Evolutionary conservation across 495 filamentous ascomycete genomes (phyloP).

Genomic region (Choiromyces venosus): DNA sequence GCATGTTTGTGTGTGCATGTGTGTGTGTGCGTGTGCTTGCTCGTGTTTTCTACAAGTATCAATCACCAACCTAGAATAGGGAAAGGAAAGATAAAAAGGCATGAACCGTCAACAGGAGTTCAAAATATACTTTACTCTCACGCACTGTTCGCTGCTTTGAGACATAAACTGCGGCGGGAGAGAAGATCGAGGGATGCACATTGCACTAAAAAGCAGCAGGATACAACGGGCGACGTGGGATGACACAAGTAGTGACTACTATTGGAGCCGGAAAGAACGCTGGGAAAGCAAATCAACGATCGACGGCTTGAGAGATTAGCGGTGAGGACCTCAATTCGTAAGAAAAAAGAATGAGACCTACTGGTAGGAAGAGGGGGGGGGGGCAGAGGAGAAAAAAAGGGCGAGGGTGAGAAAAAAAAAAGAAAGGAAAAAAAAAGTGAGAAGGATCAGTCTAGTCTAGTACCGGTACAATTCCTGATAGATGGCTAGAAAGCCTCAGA

Average conservation of each 20-base stretch:
- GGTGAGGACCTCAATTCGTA: slow-evolving; percentile 13
- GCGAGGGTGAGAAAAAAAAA: slow-evolving; percentile 4
- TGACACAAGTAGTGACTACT: slow-evolving; percentile 30
- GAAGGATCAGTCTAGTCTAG: slow-evolving; percentile 28
- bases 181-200: slow-evolving; percentile 2
- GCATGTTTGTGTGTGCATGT: not conserved
- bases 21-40: not conserved
- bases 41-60: not conserved
- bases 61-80: not conserved
- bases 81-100: not conserved
- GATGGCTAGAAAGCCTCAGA: slow-evolving; percentile 26
- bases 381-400: slow-evolving; percentile 23
- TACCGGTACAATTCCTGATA: slow-evolving; percentile 36
- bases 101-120: not conserved
- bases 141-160: slow-evolving; percentile 1
- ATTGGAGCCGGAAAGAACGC: slow-evolving; percentile 32
- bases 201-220: slow-evolving; percentile 16
- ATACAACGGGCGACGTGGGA: slow-evolving; percentile 37
- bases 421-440: slow-evolving; percentile 12
- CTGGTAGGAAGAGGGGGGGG: too few relatives aligned
- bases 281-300: slow-evolving; percentile 39
- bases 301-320: slow-evolving; percentile 35
- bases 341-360: not conserved
- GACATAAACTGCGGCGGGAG: slow-evolving; percentile 2
- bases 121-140: not conserved